Base-by-base conservation (phyloP, 768 basidiomycete genomes). In the Lactifluus hygrophoroides region DNA sequence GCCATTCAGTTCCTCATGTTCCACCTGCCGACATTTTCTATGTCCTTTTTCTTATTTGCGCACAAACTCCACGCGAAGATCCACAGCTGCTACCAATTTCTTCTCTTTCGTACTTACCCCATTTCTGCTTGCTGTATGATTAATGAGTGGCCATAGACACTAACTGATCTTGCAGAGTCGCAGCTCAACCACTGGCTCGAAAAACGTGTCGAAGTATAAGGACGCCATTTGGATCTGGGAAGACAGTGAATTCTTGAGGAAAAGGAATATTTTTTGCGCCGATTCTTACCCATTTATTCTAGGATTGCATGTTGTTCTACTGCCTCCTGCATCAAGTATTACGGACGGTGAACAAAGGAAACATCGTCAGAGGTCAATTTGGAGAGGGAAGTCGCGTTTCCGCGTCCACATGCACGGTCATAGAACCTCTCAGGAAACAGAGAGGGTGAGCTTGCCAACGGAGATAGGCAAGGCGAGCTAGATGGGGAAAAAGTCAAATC, bases 401-500 rank as follows among this genome's bases (percentile, higher is more conserved):
- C 13, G 30, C 38, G 13, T 48, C 23, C 38, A 42, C n/a, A 23
- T 48, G 11, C 38, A 42, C 14, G 38, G 25, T 14, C 2, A n/a
- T n/a, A 14, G 19, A 42, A 5, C 17, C 25, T 17, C 14, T 35
- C 16, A n/a, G 16, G 21, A n/a, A 7, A 28, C 11, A 11, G 49
- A 40, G 27, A 44, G 5, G 47, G 21, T 2, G 8, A 35, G 9
- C 13, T 28, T n/a, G 3, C 42, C 16, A 11, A 5, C 6, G 35
- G 28, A 13, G 49, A 60, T 4, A 17, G 5, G 30, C 10, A 44
- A 1, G 54, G 59, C 2, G 59, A 60, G 23, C 59, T 60, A 27
- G 54, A 60, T 14, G 37, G 21, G 3, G 43, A 42, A 38, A 60
- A 56, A 19, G 35, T 56, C 19, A 60, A 49, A 21, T 47, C 59